Percentiles rank a stretch among this genome's conserved stretches.
Conservation (phyloP, 352 stramenopile species). For the Phytophthora fragariae region DNA sequence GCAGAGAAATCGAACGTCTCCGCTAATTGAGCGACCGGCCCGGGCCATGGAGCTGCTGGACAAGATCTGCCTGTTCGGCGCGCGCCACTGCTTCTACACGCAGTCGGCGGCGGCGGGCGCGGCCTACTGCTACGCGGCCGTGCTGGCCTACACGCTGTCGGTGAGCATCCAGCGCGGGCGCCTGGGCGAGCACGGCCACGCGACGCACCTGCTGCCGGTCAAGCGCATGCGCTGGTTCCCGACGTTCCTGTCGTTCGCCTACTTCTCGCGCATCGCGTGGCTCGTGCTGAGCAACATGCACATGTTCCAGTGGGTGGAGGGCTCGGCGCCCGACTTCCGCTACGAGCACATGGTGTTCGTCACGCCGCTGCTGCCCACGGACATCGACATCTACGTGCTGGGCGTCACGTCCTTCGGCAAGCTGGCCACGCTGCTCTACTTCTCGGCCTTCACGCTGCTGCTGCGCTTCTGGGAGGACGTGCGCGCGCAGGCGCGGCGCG, state of each 20-base stretch:
- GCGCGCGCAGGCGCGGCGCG: slow-evolving; percentile 54
- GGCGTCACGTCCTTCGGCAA: slow-evolving; percentile 81
- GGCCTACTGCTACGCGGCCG: slow-evolving; percentile 72
- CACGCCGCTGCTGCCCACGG: slow-evolving; percentile 69
- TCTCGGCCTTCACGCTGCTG: slow-evolving; percentile 83
- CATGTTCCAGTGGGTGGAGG: slow-evolving; percentile 83
- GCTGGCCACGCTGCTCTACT: slow-evolving; percentile 81
- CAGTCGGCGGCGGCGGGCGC: slow-evolving; percentile 67
- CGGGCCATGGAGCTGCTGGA: slow-evolving; percentile 48
- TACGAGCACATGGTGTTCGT: slow-evolving; percentile 83
- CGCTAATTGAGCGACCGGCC: too few species aligned
- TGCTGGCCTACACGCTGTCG: slow-evolving; percentile 76
- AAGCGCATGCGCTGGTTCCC: slow-evolving; percentile 88
- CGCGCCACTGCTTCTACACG: slow-evolving; percentile 82
- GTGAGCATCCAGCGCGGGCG: slow-evolving; percentile 75
- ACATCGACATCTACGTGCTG: slow-evolving; percentile 87
- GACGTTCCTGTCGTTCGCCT: slow-evolving; percentile 79
- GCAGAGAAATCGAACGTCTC: background rate
- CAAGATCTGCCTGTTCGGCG: slow-evolving; percentile 80
- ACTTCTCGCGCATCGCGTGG: slow-evolving; percentile 77
- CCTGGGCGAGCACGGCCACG: slow-evolving; percentile 83
- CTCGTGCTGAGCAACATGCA: slow-evolving; percentile 83
- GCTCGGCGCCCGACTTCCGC: slow-evolving; percentile 44
- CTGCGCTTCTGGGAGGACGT: slow-evolving; percentile 87
- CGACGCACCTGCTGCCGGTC: slow-evolving; percentile 79